phyloP scores from a whole-genome alignment of 2,329 filamentous ascomycete species.

The Simplicillium aogashimaense region DNA sequence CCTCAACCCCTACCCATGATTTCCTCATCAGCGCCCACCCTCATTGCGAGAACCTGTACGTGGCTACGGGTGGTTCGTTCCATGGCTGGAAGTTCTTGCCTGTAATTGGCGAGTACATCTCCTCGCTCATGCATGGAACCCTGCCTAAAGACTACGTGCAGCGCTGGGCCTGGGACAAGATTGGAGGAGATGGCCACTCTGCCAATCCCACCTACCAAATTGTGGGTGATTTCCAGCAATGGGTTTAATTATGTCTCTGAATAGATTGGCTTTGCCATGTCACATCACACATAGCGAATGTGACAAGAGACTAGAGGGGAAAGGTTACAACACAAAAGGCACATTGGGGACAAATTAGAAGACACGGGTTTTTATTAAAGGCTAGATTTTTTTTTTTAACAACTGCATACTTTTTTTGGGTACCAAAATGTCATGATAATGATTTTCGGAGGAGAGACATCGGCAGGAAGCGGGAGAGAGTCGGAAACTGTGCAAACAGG shows the following conservation, averaged over 20 bases:
- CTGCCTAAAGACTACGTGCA: conserved; percentile 25
- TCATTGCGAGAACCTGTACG: conserved; percentile 39
- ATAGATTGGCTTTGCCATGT: neutral
- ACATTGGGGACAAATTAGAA: too few species aligned
- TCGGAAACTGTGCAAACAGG: conserved; percentile 8
- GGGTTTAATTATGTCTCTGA: conserved; percentile 3
- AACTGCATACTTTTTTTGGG: too few species aligned
- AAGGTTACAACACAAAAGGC: neutral
- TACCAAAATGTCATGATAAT: too few species aligned
- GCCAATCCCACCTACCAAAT: conserved; percentile 32
- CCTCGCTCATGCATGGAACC: conserved; percentile 33
- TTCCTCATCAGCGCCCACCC: conserved; percentile 47
- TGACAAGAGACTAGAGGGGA: too few species aligned
- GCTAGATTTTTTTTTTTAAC: too few species aligned
- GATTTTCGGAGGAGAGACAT: too few species aligned
- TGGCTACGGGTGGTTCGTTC: conserved; percentile 54
- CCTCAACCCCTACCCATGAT: conserved; percentile 51
- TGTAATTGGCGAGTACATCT: conserved; percentile 49
- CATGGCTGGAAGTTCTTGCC: conserved; percentile 58
- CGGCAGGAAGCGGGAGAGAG: too few species aligned
- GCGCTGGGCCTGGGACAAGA: conserved; percentile 36
- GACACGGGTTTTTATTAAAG: too few species aligned
- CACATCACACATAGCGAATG: too few species aligned
- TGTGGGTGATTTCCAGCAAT: conserved; percentile 27
- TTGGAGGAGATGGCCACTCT: conserved; percentile 27